A percentile compares a stretch with the other conserved stretches of the same genome.
Evolutionary conservation across 768 basidiomycete species (phyloP).

Genomic region (Suillus luteus): DNA sequence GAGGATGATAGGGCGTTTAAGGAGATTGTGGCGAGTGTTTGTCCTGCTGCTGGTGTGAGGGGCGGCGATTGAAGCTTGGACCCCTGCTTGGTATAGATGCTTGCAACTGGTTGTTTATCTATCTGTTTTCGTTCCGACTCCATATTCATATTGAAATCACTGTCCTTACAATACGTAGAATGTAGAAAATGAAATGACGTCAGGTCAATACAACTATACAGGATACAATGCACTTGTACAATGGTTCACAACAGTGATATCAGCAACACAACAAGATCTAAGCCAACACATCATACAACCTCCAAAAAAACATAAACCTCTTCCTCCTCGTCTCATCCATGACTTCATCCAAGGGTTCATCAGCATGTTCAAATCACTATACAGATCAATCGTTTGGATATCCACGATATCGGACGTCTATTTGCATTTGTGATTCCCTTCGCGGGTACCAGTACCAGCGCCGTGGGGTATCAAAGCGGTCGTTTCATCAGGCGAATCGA

Average conservation of each 20-base stretch:
- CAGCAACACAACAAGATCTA: no score
- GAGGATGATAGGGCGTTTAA: slow-evolving; percentile 37
- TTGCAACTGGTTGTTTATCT: not conserved
- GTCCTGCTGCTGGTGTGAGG: slow-evolving; percentile 23
- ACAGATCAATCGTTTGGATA: slow-evolving; percentile 58
- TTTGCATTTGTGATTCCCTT: slow-evolving; percentile 6
- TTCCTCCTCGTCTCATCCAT: slow-evolving; percentile 44
- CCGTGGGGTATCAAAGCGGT: slow-evolving; percentile 24
- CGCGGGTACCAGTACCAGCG: slow-evolving; percentile 13
- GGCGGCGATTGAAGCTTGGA: not conserved
- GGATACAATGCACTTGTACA: not conserved
- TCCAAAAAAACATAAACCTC: slow-evolving; percentile 52
- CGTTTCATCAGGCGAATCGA: slow-evolving; percentile 15
- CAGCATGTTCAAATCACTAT: slow-evolving; percentile 57
- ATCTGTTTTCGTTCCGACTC: no score
- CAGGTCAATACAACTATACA: not conserved
- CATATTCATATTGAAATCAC: no score
- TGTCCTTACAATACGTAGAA: no score
- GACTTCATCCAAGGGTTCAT: slow-evolving; percentile 42
- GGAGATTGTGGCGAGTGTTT: slow-evolving; percentile 29
- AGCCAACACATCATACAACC: slow-evolving; percentile 59
- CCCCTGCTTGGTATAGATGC: not conserved
- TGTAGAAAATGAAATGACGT: no score
- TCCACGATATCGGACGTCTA: slow-evolving; percentile 57
- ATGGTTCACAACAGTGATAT: no score